Conservation (phyloP, 495 filamentous ascomycete species). For the Aspergillus steynii region DNA sequence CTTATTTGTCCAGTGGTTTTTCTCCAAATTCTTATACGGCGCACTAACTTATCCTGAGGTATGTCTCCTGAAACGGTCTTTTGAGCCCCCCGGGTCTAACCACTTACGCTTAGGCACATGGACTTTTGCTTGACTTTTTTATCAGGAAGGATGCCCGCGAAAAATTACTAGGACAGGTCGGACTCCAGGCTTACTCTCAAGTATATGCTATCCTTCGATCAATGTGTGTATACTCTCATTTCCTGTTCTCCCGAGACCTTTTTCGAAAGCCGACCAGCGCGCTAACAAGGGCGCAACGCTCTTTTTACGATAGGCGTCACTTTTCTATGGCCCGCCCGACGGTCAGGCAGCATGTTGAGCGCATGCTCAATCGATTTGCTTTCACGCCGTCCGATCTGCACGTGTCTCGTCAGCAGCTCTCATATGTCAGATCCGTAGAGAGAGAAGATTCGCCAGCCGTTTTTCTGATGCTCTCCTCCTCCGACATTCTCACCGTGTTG, state of each 20-base stretch:
- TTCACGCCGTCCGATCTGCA: conserved; percentile 7
- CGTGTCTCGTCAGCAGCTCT: conserved; percentile 1
- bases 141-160: conserved; percentile 87
- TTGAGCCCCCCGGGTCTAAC: not conserved
- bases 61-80: conserved; percentile 26
- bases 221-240: conserved; percentile 37
- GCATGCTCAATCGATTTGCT: conserved; percentile 65
- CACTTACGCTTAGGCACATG: conserved; percentile 58
- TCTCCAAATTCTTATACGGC: conserved; percentile 80
- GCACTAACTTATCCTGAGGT: conserved; percentile 89
- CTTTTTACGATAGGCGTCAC: conserved; percentile 32
- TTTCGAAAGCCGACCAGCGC: not conserved
- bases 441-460: conserved; percentile 28
- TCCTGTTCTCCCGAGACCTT: not conserved
- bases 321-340: conserved; percentile 49
- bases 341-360: conserved; percentile 74
- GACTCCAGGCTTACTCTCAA: conserved; percentile 71
- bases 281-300: conserved; percentile 10
- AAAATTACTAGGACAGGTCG: conserved; percentile 83
- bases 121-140: conserved; percentile 86
- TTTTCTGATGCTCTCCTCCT: conserved; percentile 43
- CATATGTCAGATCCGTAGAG: conserved; percentile 1
- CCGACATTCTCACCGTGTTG: conserved; percentile 41
- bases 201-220: conserved; percentile 55
- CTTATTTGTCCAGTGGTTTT: conserved; percentile 88